Percentiles rank a stretch among this genome's conserved stretches.
Evolutionary conservation across 1,139 yeast species (phyloP).

Genomic region (Saccharomyces hybrid): DNA sequence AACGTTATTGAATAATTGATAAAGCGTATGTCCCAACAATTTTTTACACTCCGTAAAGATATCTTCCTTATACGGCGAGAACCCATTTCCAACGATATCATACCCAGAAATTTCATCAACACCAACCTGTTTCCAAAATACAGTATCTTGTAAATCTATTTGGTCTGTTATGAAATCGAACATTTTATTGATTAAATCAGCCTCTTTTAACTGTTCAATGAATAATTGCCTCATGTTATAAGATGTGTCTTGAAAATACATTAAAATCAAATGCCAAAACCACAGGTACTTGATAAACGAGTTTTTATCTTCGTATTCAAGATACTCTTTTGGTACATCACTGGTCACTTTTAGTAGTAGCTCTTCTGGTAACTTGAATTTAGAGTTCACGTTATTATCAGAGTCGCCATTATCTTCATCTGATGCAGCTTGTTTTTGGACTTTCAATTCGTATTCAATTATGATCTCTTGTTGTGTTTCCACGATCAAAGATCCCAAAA

Average conservation of each 20-base stretch:
- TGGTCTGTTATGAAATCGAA: slow-evolving; percentile 47
- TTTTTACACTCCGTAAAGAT: slow-evolving; percentile 35
- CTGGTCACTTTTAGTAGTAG: slow-evolving; percentile 11
- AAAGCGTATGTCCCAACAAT: slow-evolving; percentile 49
- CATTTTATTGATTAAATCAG: slow-evolving; percentile 41
- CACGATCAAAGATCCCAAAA: slow-evolving; percentile 34
- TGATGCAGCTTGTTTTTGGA: slow-evolving; percentile 23
- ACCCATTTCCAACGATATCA: slow-evolving; percentile 18
- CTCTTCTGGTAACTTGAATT: slow-evolving; percentile 14
- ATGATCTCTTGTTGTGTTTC: slow-evolving; percentile 49
- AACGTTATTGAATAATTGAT: slow-evolving; percentile 47
- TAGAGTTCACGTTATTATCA: slow-evolving; percentile 5
- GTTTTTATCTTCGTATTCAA: slow-evolving; percentile 35
- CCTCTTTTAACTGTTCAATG: slow-evolving; percentile 47
- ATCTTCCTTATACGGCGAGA: slow-evolving; percentile 20
- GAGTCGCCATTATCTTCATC: slow-evolving; percentile 15
- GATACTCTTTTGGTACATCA: slow-evolving; percentile 32
- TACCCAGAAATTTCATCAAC: slow-evolving; percentile 21
- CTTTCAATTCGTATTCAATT: slow-evolving; percentile 50
- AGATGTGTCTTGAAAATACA: slow-evolving; percentile 60
- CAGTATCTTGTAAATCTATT: slow-evolving; percentile 32
- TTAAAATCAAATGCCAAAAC: slow-evolving; percentile 62
- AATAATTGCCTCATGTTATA: slow-evolving; percentile 56
- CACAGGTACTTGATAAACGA: slow-evolving; percentile 46
- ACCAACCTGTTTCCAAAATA: slow-evolving; percentile 32